Evolutionary conservation across 192 early-diverging fungal genomes (phyloP), one percentile per base, ranked within the genome.

Genomic region (Gaertneriomyces semiglobifer): DNA sequence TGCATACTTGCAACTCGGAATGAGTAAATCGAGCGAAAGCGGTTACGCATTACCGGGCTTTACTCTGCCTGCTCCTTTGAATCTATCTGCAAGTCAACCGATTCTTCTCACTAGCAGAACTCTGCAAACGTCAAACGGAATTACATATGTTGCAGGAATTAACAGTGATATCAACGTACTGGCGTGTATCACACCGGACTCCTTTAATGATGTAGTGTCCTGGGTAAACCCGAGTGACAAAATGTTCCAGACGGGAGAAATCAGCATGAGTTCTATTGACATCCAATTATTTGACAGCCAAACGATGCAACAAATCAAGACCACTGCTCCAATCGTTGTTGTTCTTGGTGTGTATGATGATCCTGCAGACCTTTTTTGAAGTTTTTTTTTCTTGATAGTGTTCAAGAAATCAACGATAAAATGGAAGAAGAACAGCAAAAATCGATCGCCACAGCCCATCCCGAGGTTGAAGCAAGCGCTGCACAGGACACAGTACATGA

Each of bases 281-380:
- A 25, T 60, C 4, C 59, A 60, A 43, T 14, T 60, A 10, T 25
- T 60, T 2, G 59, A 60, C 4, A 4, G 1, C 1, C 11, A 33
- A 12, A 16, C n/a, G 11, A n/a, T 56, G 18, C 55, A 4, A 3
- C 1, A 12, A 25, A n/a, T 60, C 12, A 0, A 2, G 2, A 14
- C 42, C 0, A 43, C 38, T 0, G 42, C 39, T 11, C 59, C 59
- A n/a, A 38, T 60, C 0, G 59, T 60, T 2, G 41, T 60, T 2
- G 19, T 60, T 25, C 20, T 60, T 1, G 42, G 59, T 43, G 41
- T 60, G 14, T 60, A n/a, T 60, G 59, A 60, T 60, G 59, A 60
- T 20, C 25, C 39, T 12, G 7, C 38, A 2, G 59, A 60, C 5
- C 11, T 60, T 0, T 3, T 60, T 33, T 56, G 55, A 56, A 19